Conservation (phyloP, 2,329 filamentous ascomycete genomes). For the Biscogniauxia marginata region DNA sequence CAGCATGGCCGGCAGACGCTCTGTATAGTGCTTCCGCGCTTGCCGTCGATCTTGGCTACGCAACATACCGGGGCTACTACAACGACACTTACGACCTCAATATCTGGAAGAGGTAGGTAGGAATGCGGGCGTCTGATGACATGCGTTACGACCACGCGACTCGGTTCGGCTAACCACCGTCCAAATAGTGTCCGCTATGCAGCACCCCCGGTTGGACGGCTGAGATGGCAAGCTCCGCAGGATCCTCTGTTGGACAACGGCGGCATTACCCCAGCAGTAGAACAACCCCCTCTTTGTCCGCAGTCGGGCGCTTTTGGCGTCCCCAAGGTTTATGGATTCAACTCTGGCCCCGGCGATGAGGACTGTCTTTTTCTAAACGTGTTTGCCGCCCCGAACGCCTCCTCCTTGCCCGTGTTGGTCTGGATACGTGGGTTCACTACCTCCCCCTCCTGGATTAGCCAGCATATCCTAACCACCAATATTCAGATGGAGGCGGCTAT, state of each 20-base stretch:
- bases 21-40: neutral
- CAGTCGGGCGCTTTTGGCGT: slow-evolving; percentile 29
- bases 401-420: slow-evolving; percentile 37
- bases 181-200: slow-evolving; percentile 29
- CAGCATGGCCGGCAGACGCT: neutral
- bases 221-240: slow-evolving; percentile 29
- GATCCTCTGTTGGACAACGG: slow-evolving; percentile 17
- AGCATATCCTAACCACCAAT: slow-evolving; percentile 27
- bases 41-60: slow-evolving; percentile 26
- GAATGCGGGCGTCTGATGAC: neutral
- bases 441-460: slow-evolving; percentile 14
- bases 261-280: slow-evolving; percentile 20
- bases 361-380: slow-evolving; percentile 34
- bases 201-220: slow-evolving; percentile 25
- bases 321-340: slow-evolving; percentile 28
- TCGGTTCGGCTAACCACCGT: neutral
- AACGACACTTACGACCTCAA: slow-evolving; percentile 26
- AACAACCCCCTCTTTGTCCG: slow-evolving; percentile 29
- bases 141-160: neutral
- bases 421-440: slow-evolving; percentile 36
- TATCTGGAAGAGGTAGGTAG: slow-evolving; percentile 26
- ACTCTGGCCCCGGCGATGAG: slow-evolving; percentile 25
- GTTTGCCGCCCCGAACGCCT: slow-evolving; percentile 34
- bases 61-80: slow-evolving; percentile 27
- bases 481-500: slow-evolving; percentile 34